phyloP scores from a whole-genome alignment of 306 rosid genomes.

The Clitoria ternatea region DNA sequence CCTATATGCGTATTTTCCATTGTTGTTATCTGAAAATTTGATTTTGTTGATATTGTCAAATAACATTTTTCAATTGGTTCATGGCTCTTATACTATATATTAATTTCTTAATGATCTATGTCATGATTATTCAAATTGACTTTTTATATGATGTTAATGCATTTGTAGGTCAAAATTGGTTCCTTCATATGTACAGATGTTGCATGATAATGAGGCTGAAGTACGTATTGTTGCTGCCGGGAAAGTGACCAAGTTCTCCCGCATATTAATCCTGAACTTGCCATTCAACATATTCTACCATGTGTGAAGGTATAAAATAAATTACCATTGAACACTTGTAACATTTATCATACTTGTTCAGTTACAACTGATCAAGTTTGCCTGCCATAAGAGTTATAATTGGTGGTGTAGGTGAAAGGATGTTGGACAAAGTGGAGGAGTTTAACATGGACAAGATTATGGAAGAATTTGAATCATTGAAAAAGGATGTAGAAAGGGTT shows the following conservation, averaged over 20 bases:
- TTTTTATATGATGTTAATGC: constrained; percentile 12
- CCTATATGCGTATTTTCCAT: background rate
- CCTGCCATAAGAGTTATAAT: constrained; percentile 64
- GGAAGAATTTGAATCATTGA: too few relatives aligned
- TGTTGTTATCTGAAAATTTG: constrained; percentile 8
- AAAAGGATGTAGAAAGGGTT: too few relatives aligned
- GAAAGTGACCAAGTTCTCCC: constrained; percentile 85
- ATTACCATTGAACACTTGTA: background rate
- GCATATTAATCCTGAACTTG: constrained; percentile 77
- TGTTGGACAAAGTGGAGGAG: too few relatives aligned
- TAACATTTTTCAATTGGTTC: background rate
- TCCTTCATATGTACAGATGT: constrained; percentile 91
- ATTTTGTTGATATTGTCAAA: background rate
- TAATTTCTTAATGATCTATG: constrained; percentile 12
- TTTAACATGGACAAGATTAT: too few relatives aligned
- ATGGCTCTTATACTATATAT: too few relatives aligned
- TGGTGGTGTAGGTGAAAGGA: too few relatives aligned
- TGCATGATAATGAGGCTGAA: constrained; percentile 97
- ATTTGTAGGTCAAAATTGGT: constrained; percentile 78
- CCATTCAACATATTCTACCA: constrained; percentile 94
- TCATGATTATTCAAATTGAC: constrained; percentile 22
- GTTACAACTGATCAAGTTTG: constrained; percentile 23
- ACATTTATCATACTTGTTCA: background rate
- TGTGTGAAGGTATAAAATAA: constrained; percentile 71
- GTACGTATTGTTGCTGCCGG: constrained; percentile 98